phyloP scores from a whole-genome alignment of 1,284 basidiomycete genomes.

The Apiotrichum veenhuisii region DNA sequence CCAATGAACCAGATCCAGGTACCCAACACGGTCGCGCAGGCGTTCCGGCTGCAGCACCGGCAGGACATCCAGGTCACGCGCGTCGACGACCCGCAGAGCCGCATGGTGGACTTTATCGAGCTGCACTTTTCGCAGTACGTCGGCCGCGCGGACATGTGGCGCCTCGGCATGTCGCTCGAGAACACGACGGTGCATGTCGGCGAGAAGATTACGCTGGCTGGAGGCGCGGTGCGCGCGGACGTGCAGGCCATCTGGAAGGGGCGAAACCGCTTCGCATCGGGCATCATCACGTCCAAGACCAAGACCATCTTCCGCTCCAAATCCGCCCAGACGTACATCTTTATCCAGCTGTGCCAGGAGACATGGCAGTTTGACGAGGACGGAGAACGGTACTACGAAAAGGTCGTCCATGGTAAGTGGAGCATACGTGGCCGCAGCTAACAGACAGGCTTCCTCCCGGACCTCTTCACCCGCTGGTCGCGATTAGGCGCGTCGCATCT shows the following conservation, averaged over 20 bases:
- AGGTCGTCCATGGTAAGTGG: constrained; percentile 70
- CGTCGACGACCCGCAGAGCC: constrained; percentile 53
- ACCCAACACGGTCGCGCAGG: constrained; percentile 38
- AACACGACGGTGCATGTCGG: constrained; percentile 57
- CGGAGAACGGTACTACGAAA: constrained; percentile 92
- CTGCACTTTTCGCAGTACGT: constrained; percentile 89
- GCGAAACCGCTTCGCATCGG: constrained; percentile 62
- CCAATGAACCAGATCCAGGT: constrained; percentile 43
- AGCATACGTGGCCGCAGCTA: constrained; percentile 4
- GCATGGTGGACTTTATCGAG: constrained; percentile 76
- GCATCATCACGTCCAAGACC: constrained; percentile 74
- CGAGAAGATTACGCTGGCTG: constrained; percentile 53
- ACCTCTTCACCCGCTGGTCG: constrained; percentile 76
- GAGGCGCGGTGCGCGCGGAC: constrained; percentile 69
- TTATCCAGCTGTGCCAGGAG: constrained; percentile 93
- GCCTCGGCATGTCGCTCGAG: constrained; percentile 66
- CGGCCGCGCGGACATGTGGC: constrained; percentile 90
- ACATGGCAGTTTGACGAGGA: constrained; percentile 97
- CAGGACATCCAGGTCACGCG: constrained; percentile 45
- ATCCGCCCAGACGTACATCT: constrained; percentile 79
- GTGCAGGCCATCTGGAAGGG: constrained; percentile 63
- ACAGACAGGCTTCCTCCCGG: constrained; percentile 66
- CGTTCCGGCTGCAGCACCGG: constrained; percentile 47
- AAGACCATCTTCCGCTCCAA: constrained; percentile 86
- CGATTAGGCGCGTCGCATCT: constrained; percentile 84